Base-by-base conservation (phyloP, 2,329 filamentous ascomycete species). In the Blastomyces percursus region DNA sequence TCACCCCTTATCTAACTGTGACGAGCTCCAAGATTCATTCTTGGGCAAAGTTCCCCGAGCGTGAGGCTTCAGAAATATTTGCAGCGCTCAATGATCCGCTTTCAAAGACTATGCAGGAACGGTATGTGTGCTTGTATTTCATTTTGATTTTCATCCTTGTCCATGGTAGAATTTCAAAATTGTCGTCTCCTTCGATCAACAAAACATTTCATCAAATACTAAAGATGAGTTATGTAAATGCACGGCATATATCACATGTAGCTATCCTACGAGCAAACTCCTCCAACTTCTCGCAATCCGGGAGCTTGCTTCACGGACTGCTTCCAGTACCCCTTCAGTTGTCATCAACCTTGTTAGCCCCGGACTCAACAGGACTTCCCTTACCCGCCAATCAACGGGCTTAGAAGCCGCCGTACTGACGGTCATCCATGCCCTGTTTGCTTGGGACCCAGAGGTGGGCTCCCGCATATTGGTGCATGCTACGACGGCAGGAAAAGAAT, bases 331-430 rank as follows among this genome's bases (percentile, higher is more conserved):
- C 21, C 56, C 61, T 9, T 46, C 27, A 2, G 61, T 63, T 27
- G 61, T 67, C 44, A 60, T 70, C 40, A 69, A 65, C 60, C 59
- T 67, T 40, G 61, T 69, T 44, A 69, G 68, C 46, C 69, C 70
- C 1, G 70, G 69, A 2, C 58, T 70, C 12, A 69, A 66, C 56
- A 46, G 62, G n/a, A 68, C 66, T 50, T 56, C 61, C 6, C 62
- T 71, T 9, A 55, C 51, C 21, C 55, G 60, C n/a, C 42, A 56
- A 30, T 59, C 63, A 40, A 51, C 55, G 19, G 51, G 64, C 16
- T 59, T 61, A 16, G 56, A 44, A 32, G 48, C 62, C 46, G 42
- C 65, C 2, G 19, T 51, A 7, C 16, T 55, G 5, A 54, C 38
- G 30, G 35, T 38, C 14, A 24, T 66, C 30, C 50, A 60, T 24